Conservation (phyloP, 371 early-diverging fungal species). For the Umbelopsis sp. region DNA sequence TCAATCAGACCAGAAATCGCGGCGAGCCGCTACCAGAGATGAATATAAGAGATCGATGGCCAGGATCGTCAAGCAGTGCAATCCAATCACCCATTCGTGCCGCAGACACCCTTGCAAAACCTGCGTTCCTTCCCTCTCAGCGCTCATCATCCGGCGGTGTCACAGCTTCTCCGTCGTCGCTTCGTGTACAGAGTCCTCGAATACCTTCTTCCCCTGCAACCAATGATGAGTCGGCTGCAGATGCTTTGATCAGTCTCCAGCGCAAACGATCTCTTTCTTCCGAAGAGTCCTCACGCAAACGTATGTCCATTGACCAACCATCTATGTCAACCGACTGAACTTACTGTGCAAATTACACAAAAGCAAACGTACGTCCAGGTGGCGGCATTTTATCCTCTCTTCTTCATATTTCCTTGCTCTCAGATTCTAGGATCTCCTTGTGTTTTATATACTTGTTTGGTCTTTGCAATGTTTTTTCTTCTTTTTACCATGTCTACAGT, state of each 20-base stretch:
- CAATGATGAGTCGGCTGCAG: constrained; percentile 11
- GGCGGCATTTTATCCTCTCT: too few species aligned
- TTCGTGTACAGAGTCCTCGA: constrained; percentile 12
- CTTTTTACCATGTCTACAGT: too few species aligned
- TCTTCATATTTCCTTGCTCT: too few species aligned
- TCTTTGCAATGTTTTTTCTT: too few species aligned
- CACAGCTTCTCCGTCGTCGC: constrained; percentile 7
- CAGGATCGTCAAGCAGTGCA: background rate
- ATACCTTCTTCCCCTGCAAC: constrained; percentile 6
- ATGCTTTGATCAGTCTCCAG: constrained; percentile 9
- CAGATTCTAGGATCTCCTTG: too few species aligned
- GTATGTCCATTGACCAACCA: background rate
- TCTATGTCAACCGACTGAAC: constrained; percentile 8
- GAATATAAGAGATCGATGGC: constrained; percentile 6
- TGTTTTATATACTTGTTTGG: too few species aligned
- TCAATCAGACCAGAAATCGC: background rate
- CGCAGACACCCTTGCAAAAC: background rate
- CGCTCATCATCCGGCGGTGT: constrained; percentile 4
- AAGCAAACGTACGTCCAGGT: too few species aligned
- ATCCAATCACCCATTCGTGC: constrained; percentile 2
- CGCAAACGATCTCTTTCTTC: constrained; percentile 11
- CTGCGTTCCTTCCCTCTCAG: constrained; percentile 1
- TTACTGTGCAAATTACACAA: too few species aligned
- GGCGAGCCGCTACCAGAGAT: constrained; percentile 10
- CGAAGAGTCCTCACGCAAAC: constrained; percentile 3